Percentiles rank a stretch among this genome's conserved stretches.
Evolutionary conservation across 148 eudicot genomes (phyloP).

Genomic region (Camellia japonica): DNA sequence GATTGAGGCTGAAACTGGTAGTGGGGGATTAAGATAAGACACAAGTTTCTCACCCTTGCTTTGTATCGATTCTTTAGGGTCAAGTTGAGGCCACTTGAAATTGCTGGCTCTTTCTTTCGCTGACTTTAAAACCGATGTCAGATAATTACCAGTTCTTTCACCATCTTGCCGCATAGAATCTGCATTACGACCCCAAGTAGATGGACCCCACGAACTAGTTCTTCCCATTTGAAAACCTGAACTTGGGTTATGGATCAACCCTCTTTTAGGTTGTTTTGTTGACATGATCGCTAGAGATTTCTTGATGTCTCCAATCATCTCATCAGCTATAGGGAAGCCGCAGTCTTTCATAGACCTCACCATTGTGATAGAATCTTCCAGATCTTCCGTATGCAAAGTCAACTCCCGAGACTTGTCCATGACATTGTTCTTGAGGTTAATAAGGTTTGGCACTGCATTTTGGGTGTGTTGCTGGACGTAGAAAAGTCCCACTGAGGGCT

Average conservation of each 20-base stretch:
- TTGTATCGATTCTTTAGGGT: slow-evolving; percentile 27
- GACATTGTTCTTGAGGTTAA: slow-evolving; percentile 51
- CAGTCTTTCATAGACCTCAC: slow-evolving; percentile 83
- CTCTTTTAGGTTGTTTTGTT: slow-evolving; percentile 54
- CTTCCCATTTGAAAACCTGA: slow-evolving; percentile 39
- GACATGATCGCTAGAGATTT: slow-evolving; percentile 56
- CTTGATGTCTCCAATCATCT: slow-evolving; percentile 69
- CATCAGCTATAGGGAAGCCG: slow-evolving; percentile 70
- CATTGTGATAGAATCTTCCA: slow-evolving; percentile 71
- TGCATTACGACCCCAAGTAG: slow-evolving; percentile 46
- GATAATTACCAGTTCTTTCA: slow-evolving; percentile 39
- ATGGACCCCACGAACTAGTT: slow-evolving; percentile 58
- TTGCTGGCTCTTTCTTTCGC: slow-evolving; percentile 58
- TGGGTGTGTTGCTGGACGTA: slow-evolving; percentile 87
- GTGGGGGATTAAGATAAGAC: slow-evolving; percentile 6
- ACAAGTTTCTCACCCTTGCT: slow-evolving; percentile 16
- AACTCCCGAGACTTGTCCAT: slow-evolving; percentile 56
- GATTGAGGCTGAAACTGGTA: slow-evolving; percentile 13
- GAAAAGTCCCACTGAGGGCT: slow-evolving; percentile 92
- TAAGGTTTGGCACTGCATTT: slow-evolving; percentile 76
- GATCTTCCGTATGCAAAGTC: slow-evolving; percentile 69
- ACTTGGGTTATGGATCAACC: slow-evolving; percentile 42
- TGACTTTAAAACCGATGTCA: slow-evolving; percentile 56
- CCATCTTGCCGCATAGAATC: slow-evolving; percentile 24
- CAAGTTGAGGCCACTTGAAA: slow-evolving; percentile 50